phyloP scores from a whole-genome alignment of 1,284 basidiomycete species.

The Irpex lacteus region DNA sequence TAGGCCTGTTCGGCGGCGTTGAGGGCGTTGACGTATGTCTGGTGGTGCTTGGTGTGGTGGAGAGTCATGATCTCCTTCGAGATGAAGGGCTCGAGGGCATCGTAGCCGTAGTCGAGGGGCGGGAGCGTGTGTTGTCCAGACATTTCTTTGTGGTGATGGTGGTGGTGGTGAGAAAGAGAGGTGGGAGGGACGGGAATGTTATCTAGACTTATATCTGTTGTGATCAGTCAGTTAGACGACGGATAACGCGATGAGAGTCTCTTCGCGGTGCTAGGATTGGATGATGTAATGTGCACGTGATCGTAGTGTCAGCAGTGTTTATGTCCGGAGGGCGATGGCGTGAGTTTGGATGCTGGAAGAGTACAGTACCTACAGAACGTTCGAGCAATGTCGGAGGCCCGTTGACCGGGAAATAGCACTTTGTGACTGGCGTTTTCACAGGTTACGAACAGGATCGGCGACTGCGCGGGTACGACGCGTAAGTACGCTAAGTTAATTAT shows the following conservation, averaged over 20 bases:
- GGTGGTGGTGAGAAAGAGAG: neutral
- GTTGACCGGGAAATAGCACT: too few relatives aligned
- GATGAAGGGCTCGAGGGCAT: conserved; percentile 80
- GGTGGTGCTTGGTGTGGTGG: conserved; percentile 97
- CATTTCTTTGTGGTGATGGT: conserved; percentile 15
- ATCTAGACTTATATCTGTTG: neutral
- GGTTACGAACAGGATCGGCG: too few relatives aligned
- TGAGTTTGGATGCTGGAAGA: neutral
- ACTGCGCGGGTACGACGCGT: too few relatives aligned
- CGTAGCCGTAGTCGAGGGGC: conserved; percentile 86
- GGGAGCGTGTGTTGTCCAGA: conserved; percentile 70
- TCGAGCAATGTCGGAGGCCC: too few relatives aligned
- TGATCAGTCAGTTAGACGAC: neutral
- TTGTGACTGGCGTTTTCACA: too few relatives aligned
- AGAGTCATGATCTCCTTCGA: conserved; percentile 86
- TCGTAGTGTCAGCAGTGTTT: neutral
- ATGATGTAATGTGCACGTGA: neutral
- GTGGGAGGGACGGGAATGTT: neutral
- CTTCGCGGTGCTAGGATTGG: neutral
- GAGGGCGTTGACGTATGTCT: conserved; percentile 87
- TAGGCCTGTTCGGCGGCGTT: conserved; percentile 91
- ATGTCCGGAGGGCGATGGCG: neutral
- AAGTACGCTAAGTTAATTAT: too few relatives aligned
- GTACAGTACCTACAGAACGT: neutral
- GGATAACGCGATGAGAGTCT: too few relatives aligned